These are phyloP conservation scores for Eimeria brunetti DNA, from an alignment of 169 alveolate species.

Conservation along the genomic window DNA sequence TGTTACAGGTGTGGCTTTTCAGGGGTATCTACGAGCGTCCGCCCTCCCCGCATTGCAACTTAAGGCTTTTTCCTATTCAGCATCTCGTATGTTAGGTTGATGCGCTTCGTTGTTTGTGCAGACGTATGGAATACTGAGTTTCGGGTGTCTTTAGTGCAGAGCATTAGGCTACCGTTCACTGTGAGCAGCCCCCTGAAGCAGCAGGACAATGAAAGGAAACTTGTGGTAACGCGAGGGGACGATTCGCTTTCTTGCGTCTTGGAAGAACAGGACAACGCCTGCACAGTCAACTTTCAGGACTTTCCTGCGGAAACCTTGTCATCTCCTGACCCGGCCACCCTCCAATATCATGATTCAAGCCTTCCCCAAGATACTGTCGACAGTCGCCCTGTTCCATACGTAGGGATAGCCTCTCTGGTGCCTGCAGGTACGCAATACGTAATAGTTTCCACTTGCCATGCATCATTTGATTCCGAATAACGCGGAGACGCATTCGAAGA, in stretches of 20 bases:
- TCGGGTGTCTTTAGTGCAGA: constrained; percentile 10
- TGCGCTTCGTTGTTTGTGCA: not conserved
- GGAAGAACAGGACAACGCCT: not conserved
- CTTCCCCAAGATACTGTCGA: constrained; percentile 27
- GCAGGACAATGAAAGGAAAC: not conserved
- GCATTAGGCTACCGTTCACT: constrained; percentile 29
- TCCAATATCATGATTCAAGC: constrained; percentile 51
- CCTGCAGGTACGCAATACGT: constrained; percentile 51
- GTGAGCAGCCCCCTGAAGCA: constrained; percentile 32
- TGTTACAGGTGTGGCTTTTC: constrained; percentile 25
- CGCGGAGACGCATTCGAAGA: not conserved
- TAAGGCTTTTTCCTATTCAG: not conserved
- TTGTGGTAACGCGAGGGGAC: constrained; percentile 46
- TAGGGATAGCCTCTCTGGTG: constrained; percentile 32
- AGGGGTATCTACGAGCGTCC: not conserved
- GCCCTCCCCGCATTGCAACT: not conserved
- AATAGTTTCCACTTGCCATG: not conserved
- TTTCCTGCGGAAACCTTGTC: constrained; percentile 38
- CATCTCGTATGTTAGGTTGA: not conserved
- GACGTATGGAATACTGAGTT: constrained; percentile 59
- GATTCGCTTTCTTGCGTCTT: not conserved
- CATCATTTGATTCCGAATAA: not conserved
- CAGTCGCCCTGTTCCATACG: constrained; percentile 41
- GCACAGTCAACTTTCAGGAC: constrained; percentile 22
- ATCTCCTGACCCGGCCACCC: constrained; percentile 34